A percentile compares a stretch with the other conserved stretches of the same genome.
Evolutionary conservation across 2,329 filamentous ascomycete species (phyloP).

Genomic region (Talaromyces sp.): DNA sequence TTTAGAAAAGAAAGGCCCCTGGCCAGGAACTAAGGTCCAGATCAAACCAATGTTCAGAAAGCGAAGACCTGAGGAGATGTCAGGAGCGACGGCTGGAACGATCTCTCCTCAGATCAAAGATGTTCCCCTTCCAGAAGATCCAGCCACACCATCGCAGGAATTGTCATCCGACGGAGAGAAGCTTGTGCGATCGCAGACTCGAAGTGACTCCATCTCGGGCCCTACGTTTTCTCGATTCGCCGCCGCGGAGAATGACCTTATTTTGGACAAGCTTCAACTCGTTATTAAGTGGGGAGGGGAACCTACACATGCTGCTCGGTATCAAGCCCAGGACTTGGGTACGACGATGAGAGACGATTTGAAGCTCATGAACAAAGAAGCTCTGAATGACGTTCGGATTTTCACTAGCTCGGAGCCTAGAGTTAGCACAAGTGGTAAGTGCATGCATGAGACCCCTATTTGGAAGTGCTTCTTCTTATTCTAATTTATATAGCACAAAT

Average conservation of each 20-base stretch:
- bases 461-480: background rate
- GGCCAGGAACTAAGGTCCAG: slow-evolving; percentile 95
- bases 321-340: slow-evolving; percentile 91
- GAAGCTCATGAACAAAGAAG: slow-evolving; percentile 84
- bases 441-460: slow-evolving; percentile 19
- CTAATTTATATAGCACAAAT: slow-evolving; percentile 64
- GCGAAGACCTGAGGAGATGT: slow-evolving; percentile 62
- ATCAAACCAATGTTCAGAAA: slow-evolving; percentile 99
- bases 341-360: slow-evolving; percentile 95
- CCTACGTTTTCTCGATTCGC: slow-evolving; percentile 92
- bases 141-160: slow-evolving; percentile 22
- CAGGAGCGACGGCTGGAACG: slow-evolving; percentile 21
- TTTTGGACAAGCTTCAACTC: slow-evolving; percentile 91
- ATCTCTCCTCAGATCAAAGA: slow-evolving; percentile 12
- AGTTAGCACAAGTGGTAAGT: slow-evolving; percentile 71
- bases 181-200: slow-evolving; percentile 49
- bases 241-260: slow-evolving; percentile 84
- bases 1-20: slow-evolving; percentile 83
- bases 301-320: slow-evolving; percentile 92
- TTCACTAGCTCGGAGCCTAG: slow-evolving; percentile 94
- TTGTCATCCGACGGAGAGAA: slow-evolving; percentile 24
- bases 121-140: slow-evolving; percentile 18
- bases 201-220: slow-evolving; percentile 81
- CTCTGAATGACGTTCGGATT: slow-evolving; percentile 85
- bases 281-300: slow-evolving; percentile 99